phyloP scores from a whole-genome alignment of 345 rosid genomes.

The Ceriops decandra region DNA sequence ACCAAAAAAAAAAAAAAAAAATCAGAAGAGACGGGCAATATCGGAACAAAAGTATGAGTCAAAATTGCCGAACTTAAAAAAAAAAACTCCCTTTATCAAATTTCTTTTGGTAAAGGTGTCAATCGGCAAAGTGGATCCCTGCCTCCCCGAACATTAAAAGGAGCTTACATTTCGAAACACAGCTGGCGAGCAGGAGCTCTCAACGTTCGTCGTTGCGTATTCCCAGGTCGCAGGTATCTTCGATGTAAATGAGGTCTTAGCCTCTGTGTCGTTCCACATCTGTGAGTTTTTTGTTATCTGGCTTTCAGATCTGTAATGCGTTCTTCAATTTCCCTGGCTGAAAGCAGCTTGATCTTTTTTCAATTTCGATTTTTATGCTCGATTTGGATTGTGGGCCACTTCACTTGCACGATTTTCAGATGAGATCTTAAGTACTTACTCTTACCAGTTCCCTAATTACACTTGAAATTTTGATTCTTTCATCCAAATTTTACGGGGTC shows the following conservation, averaged over 20 bases:
- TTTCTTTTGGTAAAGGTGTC: too few species aligned
- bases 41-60: too few species aligned
- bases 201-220: neutral
- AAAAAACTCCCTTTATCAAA: too few species aligned
- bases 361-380: neutral
- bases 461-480: neutral
- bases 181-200: neutral
- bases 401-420: constrained; percentile 2
- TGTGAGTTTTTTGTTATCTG: neutral
- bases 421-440: neutral
- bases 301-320: constrained; percentile 8
- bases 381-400: neutral
- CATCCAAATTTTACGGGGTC: too few species aligned
- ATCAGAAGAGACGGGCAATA: too few species aligned
- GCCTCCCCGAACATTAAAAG: too few species aligned
- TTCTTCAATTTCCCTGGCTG: neutral
- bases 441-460: neutral
- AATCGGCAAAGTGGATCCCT: too few species aligned
- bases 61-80: too few species aligned
- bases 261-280: neutral
- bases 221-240: neutral
- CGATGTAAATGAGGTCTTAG: neutral
- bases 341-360: neutral
- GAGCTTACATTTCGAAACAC: too few species aligned
- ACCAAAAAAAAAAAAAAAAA: too few species aligned